These are phyloP conservation scores for Nothophaeocryptopus gaeumannii DNA, from an alignment of 2,329 filamentous ascomycete species.

Conservation along the genomic window DNA sequence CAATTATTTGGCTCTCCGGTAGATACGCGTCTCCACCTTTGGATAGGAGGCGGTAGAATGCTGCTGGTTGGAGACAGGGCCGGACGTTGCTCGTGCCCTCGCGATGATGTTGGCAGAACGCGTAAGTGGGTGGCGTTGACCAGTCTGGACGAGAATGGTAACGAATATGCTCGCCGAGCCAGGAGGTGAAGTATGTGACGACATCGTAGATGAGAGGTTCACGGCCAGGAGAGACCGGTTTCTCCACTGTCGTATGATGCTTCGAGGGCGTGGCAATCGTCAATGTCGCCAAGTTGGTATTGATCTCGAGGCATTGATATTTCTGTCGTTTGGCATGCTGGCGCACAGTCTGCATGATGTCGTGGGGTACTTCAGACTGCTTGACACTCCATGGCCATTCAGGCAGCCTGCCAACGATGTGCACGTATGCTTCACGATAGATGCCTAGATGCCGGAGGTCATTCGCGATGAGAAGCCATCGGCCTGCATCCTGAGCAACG, in stretches of 20 bases:
- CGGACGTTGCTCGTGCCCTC: not conserved
- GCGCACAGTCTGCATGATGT: not conserved
- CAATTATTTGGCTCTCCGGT: slow-evolving; percentile 15
- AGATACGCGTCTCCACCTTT: slow-evolving; percentile 33
- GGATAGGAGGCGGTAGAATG: slow-evolving; percentile 32
- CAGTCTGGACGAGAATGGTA: not conserved
- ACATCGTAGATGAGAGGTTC: not conserved
- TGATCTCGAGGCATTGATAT: slow-evolving; percentile 2
- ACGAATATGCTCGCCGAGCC: slow-evolving; percentile 8
- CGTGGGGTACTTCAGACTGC: too few species aligned
- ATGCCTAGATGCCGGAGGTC: slow-evolving; percentile 31
- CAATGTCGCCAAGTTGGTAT: not conserved
- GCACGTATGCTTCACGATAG: slow-evolving; percentile 39
- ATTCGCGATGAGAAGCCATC: slow-evolving; percentile 35
- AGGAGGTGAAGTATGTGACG: not conserved
- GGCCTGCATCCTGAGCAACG: slow-evolving; percentile 33
- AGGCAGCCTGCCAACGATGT: slow-evolving; percentile 32
- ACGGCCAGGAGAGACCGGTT: not conserved
- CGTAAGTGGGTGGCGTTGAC: not conserved
- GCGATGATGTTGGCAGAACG: slow-evolving; percentile 14
- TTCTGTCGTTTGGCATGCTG: slow-evolving; percentile 3
- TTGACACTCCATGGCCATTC: slow-evolving; percentile 13
- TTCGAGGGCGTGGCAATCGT: not conserved
- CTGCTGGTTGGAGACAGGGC: slow-evolving; percentile 18
- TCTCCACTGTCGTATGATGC: not conserved